phyloP scores from a whole-genome alignment of 208 protist genomes.

The Leishmania tarentolae region DNA sequence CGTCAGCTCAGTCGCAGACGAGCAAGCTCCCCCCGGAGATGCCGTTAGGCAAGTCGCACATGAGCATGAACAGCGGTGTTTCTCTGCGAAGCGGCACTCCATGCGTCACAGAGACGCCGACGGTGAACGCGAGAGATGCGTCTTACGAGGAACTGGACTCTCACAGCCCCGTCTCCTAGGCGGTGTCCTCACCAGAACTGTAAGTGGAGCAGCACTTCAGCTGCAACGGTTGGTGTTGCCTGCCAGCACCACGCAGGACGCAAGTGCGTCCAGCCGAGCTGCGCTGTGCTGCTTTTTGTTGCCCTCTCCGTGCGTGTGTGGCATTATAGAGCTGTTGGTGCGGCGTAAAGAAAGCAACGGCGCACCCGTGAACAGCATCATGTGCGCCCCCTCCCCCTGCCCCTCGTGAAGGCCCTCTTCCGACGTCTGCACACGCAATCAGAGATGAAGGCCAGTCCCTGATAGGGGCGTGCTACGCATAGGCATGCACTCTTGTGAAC shows the following conservation, averaged over 20 bases:
- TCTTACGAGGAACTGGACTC: neutral
- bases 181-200: neutral
- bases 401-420: neutral
- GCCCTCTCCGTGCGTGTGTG: too few relatives aligned
- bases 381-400: neutral
- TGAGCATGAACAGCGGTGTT: neutral
- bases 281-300: neutral
- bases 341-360: neutral
- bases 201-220: neutral
- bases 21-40: neutral
- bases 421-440: neutral
- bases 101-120: neutral
- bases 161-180: neutral
- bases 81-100: neutral
- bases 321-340: neutral
- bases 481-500: neutral
- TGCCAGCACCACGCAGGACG: neutral
- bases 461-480: neutral
- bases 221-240: neutral
- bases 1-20: neutral
- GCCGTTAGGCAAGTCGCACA: neutral
- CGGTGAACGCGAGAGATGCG: neutral
- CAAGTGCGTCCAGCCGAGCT: neutral
- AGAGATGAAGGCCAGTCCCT: neutral
- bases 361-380: neutral